Conservation (phyloP, 2,329 filamentous ascomycete genomes). For the Neonectria neomacrospora region DNA sequence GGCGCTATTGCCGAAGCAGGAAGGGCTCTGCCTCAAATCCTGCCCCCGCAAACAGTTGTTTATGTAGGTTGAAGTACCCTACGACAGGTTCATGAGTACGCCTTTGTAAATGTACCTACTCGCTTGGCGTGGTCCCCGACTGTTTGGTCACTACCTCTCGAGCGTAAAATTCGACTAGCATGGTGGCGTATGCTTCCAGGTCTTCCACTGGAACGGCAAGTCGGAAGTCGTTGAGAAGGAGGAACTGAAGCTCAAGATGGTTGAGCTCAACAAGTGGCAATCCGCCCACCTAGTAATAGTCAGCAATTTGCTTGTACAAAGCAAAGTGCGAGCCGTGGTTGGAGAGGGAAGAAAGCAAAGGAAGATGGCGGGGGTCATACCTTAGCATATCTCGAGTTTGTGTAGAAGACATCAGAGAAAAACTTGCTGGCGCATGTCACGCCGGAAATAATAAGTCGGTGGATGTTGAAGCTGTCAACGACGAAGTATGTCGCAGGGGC, state of each 20-base stretch:
- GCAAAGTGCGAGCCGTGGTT: neutral
- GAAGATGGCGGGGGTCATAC: constrained; percentile 60
- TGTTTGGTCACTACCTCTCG: constrained; percentile 76
- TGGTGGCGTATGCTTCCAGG: constrained; percentile 95
- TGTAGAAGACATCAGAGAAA: constrained; percentile 99
- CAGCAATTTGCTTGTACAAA: constrained; percentile 15
- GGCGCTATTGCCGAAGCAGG: constrained; percentile 1
- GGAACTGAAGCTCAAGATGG: constrained; percentile 94
- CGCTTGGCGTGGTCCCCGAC: constrained; percentile 28
- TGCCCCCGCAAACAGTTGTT: neutral
- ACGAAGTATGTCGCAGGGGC: constrained; percentile 77
- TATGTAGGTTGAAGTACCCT: constrained; percentile 3
- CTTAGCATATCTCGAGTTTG: constrained; percentile 99
- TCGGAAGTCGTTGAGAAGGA: constrained; percentile 95
- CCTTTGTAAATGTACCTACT: constrained; percentile 31
- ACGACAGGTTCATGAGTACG: constrained; percentile 6
- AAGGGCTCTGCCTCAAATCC: neutral
- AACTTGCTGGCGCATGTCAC: constrained; percentile 99
- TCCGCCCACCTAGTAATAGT: constrained; percentile 81
- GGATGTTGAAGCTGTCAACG: constrained; percentile 99
- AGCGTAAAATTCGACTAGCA: constrained; percentile 98
- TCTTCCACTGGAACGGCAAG: constrained; percentile 94
- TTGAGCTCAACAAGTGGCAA: constrained; percentile 93
- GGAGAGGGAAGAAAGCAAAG: neutral
- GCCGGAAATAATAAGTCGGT: constrained; percentile 93